Base-by-base conservation (phyloP, 2,329 filamentous ascomycete genomes). In the Stemphylium vesicarium region DNA sequence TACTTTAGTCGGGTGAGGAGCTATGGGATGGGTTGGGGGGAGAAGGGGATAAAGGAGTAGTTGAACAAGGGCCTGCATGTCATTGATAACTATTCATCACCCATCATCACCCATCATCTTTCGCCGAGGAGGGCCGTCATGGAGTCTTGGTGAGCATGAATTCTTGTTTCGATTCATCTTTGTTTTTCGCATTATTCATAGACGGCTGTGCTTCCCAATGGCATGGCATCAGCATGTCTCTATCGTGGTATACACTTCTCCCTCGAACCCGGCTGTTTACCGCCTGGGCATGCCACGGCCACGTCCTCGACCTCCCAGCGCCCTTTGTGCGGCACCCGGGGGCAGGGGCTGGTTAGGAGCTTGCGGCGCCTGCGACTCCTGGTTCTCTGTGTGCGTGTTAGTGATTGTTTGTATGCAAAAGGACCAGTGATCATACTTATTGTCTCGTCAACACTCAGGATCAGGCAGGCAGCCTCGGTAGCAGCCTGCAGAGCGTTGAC, bases 401-500 rank as follows among this genome's bases (percentile, higher is more conserved):
- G 68, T 48, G 9, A 15, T 36, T 39, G 33, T 16, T 24, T 9
- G 13, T 12, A 49, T 31, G 24, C 6, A 11, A 31, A 18, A 38
- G n/a, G 20, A 16, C n/a, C 18, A 45, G 24, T 38, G 47, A 48
- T 73, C 81, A 68, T 80, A 85, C 88, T 92, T 79, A 99, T 98
- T 31, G 95, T 99, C 86, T 99, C 95, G 74, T 99, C 95, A 52
- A 99, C 95, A 68, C 92, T 90, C 70, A 99, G 80, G 65, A 99
- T 98, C 80, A 99, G 80, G 80, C 95, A 99, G 66, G 90, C 90
- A 18, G 95, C 95, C 80, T 99, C 95, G 29, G 93, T 93, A 46
- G 95, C 95, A 16, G 95, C 94, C 81, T 96, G 92, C 63, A 99
- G 89, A 65, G 95, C 95, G 77, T 99, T 99, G 77, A 96, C 84